Conservation (phyloP, 2,329 filamentous ascomycete species). For the Fusarium duplospermum region DNA sequence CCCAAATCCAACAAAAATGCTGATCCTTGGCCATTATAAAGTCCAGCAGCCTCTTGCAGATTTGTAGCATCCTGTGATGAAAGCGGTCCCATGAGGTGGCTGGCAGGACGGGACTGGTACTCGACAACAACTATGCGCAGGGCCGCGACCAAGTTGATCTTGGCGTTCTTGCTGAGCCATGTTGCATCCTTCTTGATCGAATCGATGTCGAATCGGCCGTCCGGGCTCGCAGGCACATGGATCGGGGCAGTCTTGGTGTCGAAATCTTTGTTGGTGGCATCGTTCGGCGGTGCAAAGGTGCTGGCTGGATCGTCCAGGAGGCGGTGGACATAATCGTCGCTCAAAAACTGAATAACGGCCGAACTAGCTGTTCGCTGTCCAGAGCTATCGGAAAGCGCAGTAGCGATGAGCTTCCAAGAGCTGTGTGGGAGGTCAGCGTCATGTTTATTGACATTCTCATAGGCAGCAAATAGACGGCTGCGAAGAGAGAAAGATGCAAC, state of each 20-base stretch:
- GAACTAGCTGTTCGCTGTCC: conserved; percentile 65
- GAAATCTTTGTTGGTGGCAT: conserved; percentile 76
- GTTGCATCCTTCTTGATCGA: conserved; percentile 85
- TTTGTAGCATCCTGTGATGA: conserved; percentile 83
- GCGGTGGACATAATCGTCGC: conserved; percentile 73
- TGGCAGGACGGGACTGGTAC: conserved; percentile 82
- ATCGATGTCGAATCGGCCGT: conserved; percentile 77
- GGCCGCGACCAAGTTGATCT: conserved; percentile 84
- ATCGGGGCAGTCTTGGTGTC: conserved; percentile 90
- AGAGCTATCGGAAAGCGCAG: conserved; percentile 66
- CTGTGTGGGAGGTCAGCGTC: conserved; percentile 52
- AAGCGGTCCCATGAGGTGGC: conserved; percentile 76
- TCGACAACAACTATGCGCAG: conserved; percentile 85
- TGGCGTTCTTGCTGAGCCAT: conserved; percentile 84
- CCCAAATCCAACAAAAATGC: conserved; percentile 66
- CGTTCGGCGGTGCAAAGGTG: conserved; percentile 72
- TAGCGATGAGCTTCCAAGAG: conserved; percentile 71
- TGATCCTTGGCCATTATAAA: conserved; percentile 69
- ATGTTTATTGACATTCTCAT: conserved; percentile 24
- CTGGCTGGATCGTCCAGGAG: conserved; percentile 76
- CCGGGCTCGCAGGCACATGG: conserved; percentile 77
- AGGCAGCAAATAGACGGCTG: conserved; percentile 22
- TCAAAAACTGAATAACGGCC: conserved; percentile 75
- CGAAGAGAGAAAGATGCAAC: conserved; percentile 48
- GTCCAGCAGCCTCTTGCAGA: conserved; percentile 78